Percentiles rank a stretch among this genome's conserved stretches.
phyloP scores from a whole-genome alignment of 2,329 filamentous ascomycete species.

The Monosporascus sp. region DNA sequence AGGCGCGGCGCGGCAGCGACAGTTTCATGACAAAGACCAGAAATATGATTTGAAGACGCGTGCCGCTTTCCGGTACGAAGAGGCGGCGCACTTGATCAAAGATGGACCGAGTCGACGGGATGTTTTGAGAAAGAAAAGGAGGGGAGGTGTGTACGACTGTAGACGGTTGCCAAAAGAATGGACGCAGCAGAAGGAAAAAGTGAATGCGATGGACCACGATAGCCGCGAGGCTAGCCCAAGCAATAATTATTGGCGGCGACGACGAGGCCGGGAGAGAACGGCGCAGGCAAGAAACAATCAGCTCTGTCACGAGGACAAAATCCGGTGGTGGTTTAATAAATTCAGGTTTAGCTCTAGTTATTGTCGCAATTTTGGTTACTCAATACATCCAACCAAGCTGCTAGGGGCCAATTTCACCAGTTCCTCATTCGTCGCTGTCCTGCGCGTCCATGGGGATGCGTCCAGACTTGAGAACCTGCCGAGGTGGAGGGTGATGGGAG shows the following conservation, averaged over 20 bases:
- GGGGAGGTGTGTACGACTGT: not conserved
- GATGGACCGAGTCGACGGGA: not conserved
- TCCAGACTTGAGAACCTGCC: no score
- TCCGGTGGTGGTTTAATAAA: not conserved
- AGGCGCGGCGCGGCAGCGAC: not conserved
- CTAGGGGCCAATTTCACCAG: not conserved
- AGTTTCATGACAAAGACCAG: slow-evolving; percentile 14
- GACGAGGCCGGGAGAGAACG: not conserved
- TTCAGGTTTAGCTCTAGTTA: not conserved
- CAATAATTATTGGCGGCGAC: not conserved
- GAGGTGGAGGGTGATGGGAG: not conserved
- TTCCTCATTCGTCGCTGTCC: not conserved
- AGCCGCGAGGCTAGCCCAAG: not conserved
- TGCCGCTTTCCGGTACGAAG: no score
- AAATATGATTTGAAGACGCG: no score
- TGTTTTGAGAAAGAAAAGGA: not conserved
- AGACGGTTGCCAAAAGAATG: not conserved
- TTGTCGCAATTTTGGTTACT: not conserved
- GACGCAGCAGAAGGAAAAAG: not conserved
- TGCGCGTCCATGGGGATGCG: no score
- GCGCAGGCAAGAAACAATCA: not conserved
- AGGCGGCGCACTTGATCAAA: not conserved
- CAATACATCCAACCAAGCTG: not conserved
- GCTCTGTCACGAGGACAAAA: not conserved
- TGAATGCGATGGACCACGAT: not conserved